Conservation (phyloP, 2,329 filamentous ascomycete genomes). For the Stagonosporopsis cucurbitacearum region DNA sequence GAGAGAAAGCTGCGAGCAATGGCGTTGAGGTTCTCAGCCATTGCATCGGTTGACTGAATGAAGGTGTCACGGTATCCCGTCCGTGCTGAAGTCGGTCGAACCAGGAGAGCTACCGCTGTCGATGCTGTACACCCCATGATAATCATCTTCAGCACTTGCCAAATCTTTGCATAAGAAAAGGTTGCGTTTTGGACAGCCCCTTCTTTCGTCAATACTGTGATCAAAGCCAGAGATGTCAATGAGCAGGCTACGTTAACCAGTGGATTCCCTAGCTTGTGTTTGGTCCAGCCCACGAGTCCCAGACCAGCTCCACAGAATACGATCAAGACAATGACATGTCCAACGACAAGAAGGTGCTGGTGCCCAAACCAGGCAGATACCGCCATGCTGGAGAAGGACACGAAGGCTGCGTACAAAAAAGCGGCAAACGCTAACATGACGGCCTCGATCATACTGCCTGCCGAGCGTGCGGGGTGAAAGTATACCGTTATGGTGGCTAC, state of each 20-base stretch:
- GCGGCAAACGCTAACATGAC: conserved; percentile 77
- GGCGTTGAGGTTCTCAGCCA: conserved; percentile 80
- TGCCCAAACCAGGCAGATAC: conserved; percentile 79
- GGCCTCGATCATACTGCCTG: conserved; percentile 89
- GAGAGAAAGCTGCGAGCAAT: conserved; percentile 85
- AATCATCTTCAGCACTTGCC: conserved; percentile 65
- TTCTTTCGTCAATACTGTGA: conserved; percentile 90
- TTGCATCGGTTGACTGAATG: conserved; percentile 73
- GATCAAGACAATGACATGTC: conserved; percentile 79
- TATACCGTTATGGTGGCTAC: conserved; percentile 94
- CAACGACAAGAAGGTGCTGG: conserved; percentile 70
- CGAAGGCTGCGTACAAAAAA: conserved; percentile 76
- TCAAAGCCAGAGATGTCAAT: conserved; percentile 84
- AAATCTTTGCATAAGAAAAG: conserved; percentile 83
- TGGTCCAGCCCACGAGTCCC: conserved; percentile 87
- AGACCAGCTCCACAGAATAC: conserved; percentile 86
- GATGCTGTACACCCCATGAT: conserved; percentile 65
- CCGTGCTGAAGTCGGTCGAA: conserved; percentile 81
- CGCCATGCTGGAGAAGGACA: conserved; percentile 87
- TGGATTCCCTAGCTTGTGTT: conserved; percentile 78
- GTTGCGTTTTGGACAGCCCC: conserved; percentile 82
- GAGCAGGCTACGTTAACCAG: conserved; percentile 82
- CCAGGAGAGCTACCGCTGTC: conserved; percentile 62
- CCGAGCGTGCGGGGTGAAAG: conserved; percentile 86
- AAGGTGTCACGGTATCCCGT: conserved; percentile 75